These are phyloP conservation scores for Penicillium digitatum DNA, from an alignment of 2,329 filamentous ascomycete species.

Conservation along the genomic window DNA sequence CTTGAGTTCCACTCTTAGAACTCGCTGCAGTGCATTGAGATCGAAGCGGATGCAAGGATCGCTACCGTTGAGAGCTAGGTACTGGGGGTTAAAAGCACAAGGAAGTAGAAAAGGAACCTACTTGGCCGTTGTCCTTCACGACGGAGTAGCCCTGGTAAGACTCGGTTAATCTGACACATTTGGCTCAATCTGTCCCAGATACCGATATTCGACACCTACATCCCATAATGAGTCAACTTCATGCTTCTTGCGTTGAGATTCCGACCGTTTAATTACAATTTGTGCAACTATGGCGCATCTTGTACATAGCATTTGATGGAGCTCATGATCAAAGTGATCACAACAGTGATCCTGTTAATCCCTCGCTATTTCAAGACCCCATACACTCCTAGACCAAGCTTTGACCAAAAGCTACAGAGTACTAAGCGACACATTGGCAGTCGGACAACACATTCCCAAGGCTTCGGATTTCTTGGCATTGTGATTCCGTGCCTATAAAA, in stretches of 20 bases:
- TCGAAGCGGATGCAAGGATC: slow-evolving; percentile 32
- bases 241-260: not conserved
- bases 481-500: not conserved
- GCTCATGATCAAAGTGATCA: not conserved
- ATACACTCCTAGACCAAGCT: slow-evolving; percentile 5
- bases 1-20: slow-evolving; percentile 31
- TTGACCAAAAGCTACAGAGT: slow-evolving; percentile 6
- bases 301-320: not conserved
- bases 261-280: not conserved
- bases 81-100: not conserved
- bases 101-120: not conserved
- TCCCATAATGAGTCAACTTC: not conserved
- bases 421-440: not conserved
- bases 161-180: too few species aligned
- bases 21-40: slow-evolving; percentile 33
- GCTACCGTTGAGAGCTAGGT: not conserved
- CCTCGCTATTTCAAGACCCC: not conserved
- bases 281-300: not conserved
- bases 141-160: not conserved
- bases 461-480: not conserved
- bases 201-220: not conserved
- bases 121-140: not conserved
- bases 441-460: not conserved
- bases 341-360: not conserved
- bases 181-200: not conserved